Base-by-base conservation (phyloP, 2,329 filamentous ascomycete species). In the Ilyonectria sp. region DNA sequence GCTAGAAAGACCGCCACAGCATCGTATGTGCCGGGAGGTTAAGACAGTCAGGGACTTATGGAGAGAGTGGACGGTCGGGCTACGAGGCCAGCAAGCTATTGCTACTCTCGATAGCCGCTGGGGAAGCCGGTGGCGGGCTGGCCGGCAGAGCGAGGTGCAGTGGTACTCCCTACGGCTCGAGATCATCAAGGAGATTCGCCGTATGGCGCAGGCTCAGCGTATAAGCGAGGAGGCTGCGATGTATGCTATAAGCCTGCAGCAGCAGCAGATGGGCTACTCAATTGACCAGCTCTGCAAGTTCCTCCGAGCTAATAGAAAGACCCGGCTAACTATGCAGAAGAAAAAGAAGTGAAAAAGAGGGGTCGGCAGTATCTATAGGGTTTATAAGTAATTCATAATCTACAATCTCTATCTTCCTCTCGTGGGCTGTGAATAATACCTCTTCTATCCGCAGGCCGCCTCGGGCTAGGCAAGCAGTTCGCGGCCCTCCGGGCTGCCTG, bases 121-220 rank as follows among this genome's bases (percentile, higher is more conserved):
- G 21, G 46, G 46, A 21, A 49, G n/a, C 46, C 46, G 19, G 46
- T 49, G 46, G n/a, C 46, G 46, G 46, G 21, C 46, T 11, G 46
- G 46, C 46, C 46, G 19, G 46, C 9, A 26, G 46, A 49, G 46
- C 46, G 46, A 49, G 46, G n/a, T 49, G n/a, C 46, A 49, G 46
- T 49, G n/a, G 6, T 49, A 49, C 46, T 49, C 46, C 46, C 46
- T 49, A 49, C 46, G 46, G 46, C 46, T 49, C 23, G 46, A 49
- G 46, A 29, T 49, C 17, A 19, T 46, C 43, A 46, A 46, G 43
- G 43, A 46, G 43, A 46, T 46, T n/a, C 43, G 43, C 15, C 43
- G 43, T 13, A 46, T n/a, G 43, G 43, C 43, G n/a, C 43, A 46
- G 43, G 43, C 43, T 17, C 43, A 23, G 46, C 46, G 46, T 26